phyloP scores from a whole-genome alignment of 345 rosid genomes.

The Arabidopsis arenosa region DNA sequence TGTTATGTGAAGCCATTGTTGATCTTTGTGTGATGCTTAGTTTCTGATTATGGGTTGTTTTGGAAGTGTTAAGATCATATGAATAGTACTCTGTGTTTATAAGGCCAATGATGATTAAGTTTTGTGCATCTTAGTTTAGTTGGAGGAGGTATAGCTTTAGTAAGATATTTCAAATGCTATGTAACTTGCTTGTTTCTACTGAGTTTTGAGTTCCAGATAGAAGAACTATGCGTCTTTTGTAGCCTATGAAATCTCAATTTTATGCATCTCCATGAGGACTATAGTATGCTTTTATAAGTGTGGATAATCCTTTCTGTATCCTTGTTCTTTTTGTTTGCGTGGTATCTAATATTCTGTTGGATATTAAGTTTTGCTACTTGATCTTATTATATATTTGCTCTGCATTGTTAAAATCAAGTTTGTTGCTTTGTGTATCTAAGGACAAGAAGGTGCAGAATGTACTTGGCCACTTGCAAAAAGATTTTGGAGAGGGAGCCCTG shows the following conservation, averaged over 20 bases:
- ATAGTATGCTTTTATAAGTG: neutral
- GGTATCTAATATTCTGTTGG: neutral
- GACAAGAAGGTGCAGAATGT: constrained; percentile 68
- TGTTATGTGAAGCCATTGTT: neutral
- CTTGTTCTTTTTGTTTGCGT: neutral
- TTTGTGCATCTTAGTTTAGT: neutral
- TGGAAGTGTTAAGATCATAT: constrained; percentile 15
- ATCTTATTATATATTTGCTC: neutral
- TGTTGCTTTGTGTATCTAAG: constrained; percentile 52
- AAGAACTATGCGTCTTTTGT: constrained; percentile 14
- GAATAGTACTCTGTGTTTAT: neutral
- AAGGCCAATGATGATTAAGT: neutral
- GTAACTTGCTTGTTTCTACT: neutral
- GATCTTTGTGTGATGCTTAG: neutral
- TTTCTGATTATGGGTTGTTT: neutral
- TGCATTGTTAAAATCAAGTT: constrained; percentile 24
- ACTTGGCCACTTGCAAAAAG: constrained; percentile 73
- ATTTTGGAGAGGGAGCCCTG: constrained; percentile 52
- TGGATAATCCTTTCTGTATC: neutral
- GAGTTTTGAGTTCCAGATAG: neutral
- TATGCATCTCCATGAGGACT: neutral
- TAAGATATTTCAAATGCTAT: neutral
- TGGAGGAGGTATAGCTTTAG: neutral
- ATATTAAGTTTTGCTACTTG: constrained; percentile 4
- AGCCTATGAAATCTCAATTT: neutral